phyloP scores from a whole-genome alignment of 2,329 filamentous ascomycete species.

The Fusarium robinianum region DNA sequence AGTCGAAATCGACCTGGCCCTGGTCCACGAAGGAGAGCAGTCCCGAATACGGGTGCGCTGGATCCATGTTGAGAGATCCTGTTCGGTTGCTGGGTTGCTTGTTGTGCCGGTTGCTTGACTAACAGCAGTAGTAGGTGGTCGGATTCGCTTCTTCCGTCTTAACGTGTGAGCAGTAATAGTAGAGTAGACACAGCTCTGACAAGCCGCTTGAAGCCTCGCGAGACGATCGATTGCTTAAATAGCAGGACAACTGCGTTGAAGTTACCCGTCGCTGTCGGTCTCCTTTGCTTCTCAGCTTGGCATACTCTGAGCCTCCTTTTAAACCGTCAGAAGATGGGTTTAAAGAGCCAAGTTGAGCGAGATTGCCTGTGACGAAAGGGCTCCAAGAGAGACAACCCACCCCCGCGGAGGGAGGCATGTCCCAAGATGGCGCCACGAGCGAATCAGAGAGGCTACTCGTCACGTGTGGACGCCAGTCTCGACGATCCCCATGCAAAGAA shows the following conservation, averaged over 20 bases:
- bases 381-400: conserved; percentile 7
- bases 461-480: conserved; percentile 27
- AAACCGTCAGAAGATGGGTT: too few relatives aligned
- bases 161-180: neutral
- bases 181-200: conserved; percentile 6
- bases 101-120: neutral
- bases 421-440: conserved; percentile 12
- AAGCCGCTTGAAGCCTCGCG: neutral
- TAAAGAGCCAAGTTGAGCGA: neutral
- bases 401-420: neutral
- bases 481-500: conserved; percentile 14
- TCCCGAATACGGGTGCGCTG: conserved; percentile 34
- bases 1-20: conserved; percentile 45
- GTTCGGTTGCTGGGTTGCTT: neutral
- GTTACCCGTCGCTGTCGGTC: too few relatives aligned
- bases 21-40: conserved; percentile 40
- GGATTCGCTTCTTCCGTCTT: too few relatives aligned
- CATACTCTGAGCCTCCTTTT: too few relatives aligned
- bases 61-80: conserved; percentile 34
- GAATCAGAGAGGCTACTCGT: conserved; percentile 27
- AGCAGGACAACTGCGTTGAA: too few relatives aligned
- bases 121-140: neutral
- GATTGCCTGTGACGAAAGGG: too few relatives aligned
- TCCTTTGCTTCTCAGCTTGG: too few relatives aligned
- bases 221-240: too few relatives aligned